A percentile compares a stretch with the other conserved stretches of the same genome.
Conservation (phyloP, 75 land plant genomes). For the Selaginella moellendorffii region DNA sequence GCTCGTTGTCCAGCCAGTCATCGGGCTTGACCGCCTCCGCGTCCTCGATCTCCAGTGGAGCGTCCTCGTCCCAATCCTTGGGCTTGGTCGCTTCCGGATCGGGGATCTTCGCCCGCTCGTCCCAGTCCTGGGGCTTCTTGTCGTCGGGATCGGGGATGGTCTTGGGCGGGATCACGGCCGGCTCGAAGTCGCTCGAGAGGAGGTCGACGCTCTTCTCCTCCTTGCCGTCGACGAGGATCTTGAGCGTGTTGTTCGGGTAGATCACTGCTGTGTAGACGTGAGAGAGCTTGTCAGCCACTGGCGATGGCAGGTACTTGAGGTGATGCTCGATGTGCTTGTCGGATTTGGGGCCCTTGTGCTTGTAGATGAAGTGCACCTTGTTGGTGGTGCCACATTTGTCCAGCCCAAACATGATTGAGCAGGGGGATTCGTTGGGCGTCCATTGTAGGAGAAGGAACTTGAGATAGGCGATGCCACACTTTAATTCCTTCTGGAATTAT, state of each 20-base stretch:
- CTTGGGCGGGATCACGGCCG: conserved; percentile 27
- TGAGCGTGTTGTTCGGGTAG: conserved; percentile 10
- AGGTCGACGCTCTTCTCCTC: not conserved
- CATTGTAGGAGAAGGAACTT: too few relatives aligned
- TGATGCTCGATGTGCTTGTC: conserved; percentile 23
- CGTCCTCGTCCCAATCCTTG: conserved; percentile 36
- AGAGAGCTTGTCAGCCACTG: not conserved
- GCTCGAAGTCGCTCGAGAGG: conserved; percentile 15
- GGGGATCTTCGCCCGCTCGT: conserved; percentile 26
- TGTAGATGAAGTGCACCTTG: conserved; percentile 26
- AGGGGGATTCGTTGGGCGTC: conserved; percentile 26
- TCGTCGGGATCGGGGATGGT: conserved; percentile 35
- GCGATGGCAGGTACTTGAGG: conserved; percentile 10
- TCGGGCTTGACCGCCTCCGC: conserved; percentile 27
- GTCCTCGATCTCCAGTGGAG: conserved; percentile 31
- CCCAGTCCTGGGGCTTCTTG: conserved; percentile 34
- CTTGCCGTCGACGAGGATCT: conserved; percentile 10
- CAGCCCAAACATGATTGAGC: conserved; percentile 26
- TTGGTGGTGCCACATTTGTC: conserved; percentile 28
- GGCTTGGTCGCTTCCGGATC: conserved; percentile 26
- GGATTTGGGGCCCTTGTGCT: conserved; percentile 19
- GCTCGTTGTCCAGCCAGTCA: conserved; percentile 35
- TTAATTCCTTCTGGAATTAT: too few relatives aligned
- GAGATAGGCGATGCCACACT: too few relatives aligned
- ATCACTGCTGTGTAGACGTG: conserved; percentile 10